Evolutionary conservation across 768 basidiomycete species (phyloP).

Genomic region (Galerina marginata): DNA sequence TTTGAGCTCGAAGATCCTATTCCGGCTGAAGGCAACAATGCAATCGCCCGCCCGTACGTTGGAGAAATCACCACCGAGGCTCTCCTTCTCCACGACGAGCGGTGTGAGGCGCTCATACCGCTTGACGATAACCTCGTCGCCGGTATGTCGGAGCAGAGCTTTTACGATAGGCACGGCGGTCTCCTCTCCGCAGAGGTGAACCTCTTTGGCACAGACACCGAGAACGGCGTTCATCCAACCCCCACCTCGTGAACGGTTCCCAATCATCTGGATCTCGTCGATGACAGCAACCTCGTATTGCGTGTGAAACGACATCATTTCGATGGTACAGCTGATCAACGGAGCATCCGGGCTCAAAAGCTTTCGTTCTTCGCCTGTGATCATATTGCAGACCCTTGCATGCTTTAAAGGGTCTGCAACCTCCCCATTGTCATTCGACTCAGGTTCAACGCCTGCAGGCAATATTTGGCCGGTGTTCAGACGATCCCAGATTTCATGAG

Average conservation of each 20-base stretch:
- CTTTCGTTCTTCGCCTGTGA: conserved; percentile 91
- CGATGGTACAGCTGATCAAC: conserved; percentile 87
- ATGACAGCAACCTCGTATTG: conserved; percentile 84
- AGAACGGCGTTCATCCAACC: conserved; percentile 87
- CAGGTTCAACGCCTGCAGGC: conserved; percentile 59
- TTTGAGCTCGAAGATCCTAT: conserved; percentile 79
- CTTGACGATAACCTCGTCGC: conserved; percentile 81
- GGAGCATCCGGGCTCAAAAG: conserved; percentile 62
- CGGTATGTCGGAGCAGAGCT: conserved; percentile 71
- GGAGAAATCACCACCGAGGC: conserved; percentile 63
- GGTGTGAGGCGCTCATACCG: conserved; percentile 91
- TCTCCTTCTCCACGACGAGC: conserved; percentile 68
- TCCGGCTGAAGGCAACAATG: conserved; percentile 83
- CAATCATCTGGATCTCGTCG: conserved; percentile 97
- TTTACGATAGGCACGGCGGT: conserved; percentile 84
- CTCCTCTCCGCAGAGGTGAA: conserved; percentile 97
- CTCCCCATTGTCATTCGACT: conserved; percentile 22
- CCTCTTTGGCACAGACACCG: conserved; percentile 73
- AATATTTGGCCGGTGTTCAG: conserved; percentile 90
- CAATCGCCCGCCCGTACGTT: conserved; percentile 85
- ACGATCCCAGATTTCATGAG: conserved; percentile 93
- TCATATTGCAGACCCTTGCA: conserved; percentile 76
- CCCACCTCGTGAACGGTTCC: conserved; percentile 75
- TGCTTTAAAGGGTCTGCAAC: conserved; percentile 52
- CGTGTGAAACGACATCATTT: conserved; percentile 69